Evolutionary conservation across 257 asterid genomes (phyloP).

Genomic region (Rhazya stricta): DNA sequence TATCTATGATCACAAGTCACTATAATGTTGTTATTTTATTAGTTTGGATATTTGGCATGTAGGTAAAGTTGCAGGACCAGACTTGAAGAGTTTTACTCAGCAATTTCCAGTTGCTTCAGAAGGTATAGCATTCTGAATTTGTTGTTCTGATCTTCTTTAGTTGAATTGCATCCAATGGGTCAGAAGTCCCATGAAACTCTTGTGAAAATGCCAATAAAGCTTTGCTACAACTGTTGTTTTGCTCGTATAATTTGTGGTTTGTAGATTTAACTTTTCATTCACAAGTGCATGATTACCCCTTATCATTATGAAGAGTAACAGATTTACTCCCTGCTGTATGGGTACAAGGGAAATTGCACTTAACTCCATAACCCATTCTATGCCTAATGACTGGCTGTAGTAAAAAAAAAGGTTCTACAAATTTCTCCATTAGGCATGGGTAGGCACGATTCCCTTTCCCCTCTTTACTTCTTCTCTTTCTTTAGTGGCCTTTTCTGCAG

Average conservation of each 20-base stretch:
- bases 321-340: neutral
- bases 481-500: neutral
- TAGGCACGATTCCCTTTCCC: neutral
- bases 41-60: slow-evolving; percentile 8
- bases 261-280: neutral
- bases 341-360: neutral
- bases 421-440: neutral
- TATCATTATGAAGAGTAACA: neutral
- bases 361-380: neutral
- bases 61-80: slow-evolving; percentile 78
- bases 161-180: neutral
- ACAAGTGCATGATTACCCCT: neutral
- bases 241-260: neutral
- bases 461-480: neutral
- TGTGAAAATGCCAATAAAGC: neutral
- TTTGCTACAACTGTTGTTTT: neutral
- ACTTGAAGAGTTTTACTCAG: slow-evolving; percentile 57
- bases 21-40: slow-evolving; percentile 6
- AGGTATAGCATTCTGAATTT: slow-evolving; percentile 38
- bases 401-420: neutral
- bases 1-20: slow-evolving; percentile 2
- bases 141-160: neutral
- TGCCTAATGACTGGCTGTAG: neutral
- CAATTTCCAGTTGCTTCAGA: slow-evolving; percentile 68
- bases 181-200: neutral